Evolutionary conservation across 2,329 filamentous ascomycete species (phyloP).

Genomic region (Purpureocillium takamizusanense): DNA sequence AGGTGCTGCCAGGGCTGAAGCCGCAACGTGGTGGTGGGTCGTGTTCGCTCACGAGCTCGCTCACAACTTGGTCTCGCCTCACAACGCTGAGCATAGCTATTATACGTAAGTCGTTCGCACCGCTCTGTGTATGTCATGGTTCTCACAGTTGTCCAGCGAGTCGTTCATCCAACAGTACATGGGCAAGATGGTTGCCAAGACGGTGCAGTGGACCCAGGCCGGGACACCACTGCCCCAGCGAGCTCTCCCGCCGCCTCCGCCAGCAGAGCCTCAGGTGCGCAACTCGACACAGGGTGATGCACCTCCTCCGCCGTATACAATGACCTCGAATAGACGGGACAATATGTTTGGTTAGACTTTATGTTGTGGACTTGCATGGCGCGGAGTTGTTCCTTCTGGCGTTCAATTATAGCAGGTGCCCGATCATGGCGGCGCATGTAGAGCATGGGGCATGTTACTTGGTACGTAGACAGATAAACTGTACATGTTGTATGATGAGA

Average conservation of each 20-base stretch:
- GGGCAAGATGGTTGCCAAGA: constrained; percentile 53
- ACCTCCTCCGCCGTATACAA: constrained; percentile 15
- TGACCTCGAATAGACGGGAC: constrained; percentile 4
- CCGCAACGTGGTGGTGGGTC: constrained; percentile 84
- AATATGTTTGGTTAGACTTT: constrained; percentile 7
- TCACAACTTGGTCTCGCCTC: constrained; percentile 77
- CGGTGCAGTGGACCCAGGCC: constrained; percentile 25
- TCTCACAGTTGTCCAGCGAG: constrained; percentile 40
- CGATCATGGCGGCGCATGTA: no score
- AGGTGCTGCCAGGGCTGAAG: constrained; percentile 51
- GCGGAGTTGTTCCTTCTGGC: not conserved
- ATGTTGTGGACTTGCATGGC: not conserved
- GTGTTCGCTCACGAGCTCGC: constrained; percentile 93
- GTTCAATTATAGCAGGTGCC: no score
- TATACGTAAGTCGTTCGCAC: constrained; percentile 51
- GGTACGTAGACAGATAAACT: no score
- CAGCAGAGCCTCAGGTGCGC: constrained; percentile 1
- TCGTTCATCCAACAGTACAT: constrained; percentile 74
- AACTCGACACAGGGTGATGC: constrained; percentile 5
- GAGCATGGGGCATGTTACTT: no score
- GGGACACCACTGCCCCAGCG: constrained; percentile 1
- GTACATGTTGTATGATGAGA: no score
- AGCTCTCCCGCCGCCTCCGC: constrained; percentile 3
- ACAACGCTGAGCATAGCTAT: constrained; percentile 72
- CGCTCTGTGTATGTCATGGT: not conserved